Evolutionary conservation across 306 rosid species (phyloP), one percentile per base, ranked within the genome.

Genomic region (Vigna angularis): DNA sequence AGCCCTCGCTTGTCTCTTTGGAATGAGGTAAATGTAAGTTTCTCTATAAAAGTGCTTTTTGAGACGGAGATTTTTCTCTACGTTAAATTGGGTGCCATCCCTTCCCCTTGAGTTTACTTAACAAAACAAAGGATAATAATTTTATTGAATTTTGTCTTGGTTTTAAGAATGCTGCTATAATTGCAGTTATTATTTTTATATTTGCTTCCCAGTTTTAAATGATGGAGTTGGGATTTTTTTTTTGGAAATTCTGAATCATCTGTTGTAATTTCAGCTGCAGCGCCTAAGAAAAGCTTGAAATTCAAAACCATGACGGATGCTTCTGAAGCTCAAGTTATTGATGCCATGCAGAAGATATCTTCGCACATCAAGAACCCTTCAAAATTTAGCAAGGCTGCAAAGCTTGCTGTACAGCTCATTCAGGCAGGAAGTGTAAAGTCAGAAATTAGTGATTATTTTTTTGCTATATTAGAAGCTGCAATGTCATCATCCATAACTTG

Each of bases 331-430:
- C 98, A 95, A 80, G 87, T 95, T 76, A 83, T 85, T 52, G 93
- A 92, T 72, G 98, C 99, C 30, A 95, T 91, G 98, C 88, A 87
- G 86, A 95, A 93, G 89, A 91, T 95, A 89, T 85, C 97, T 17
- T 91, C 90, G 0, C 99, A 93, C 82, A 93, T 95, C 50, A 95
- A 86, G 87, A 91, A 87, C 85, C 96, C 97, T 44, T 58, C 87
- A 2, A 95, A 95, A 83, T 86, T 91, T 70, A 73, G 86, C 56
- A 95, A 95, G 89, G 99, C 99, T 82, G 85, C 98, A 40, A 89
- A 95, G 88, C 97, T 92, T 69, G 96, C 97, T 26, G 84, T 95
- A 63, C 98, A 91, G 88, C 88, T 93, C 77, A 88, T 93, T 86
- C 89, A 89, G 66, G 93, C 97, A 0, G 97, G 99, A 85, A 95